These are phyloP conservation scores for Aureobasidium melanogenum DNA, from an alignment of 2,329 filamentous ascomycete genomes.

Conservation along the genomic window DNA sequence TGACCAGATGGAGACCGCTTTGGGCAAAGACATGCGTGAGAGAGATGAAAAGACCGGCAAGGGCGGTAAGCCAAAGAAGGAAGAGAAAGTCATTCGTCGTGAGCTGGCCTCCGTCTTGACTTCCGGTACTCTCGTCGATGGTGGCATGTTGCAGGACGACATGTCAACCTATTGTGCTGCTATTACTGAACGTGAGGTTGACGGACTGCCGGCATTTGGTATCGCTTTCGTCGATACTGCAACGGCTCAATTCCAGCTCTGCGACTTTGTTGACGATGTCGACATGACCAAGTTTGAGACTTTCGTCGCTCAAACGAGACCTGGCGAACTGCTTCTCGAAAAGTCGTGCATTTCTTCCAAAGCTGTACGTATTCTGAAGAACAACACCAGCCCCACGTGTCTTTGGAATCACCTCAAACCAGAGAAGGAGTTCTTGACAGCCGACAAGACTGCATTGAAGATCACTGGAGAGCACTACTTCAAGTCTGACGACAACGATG, in stretches of 20 bases:
- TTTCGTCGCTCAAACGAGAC: slow-evolving; percentile 82
- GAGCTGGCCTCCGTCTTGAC: slow-evolving; percentile 89
- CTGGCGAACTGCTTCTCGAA: slow-evolving; percentile 81
- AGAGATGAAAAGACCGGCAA: slow-evolving; percentile 50
- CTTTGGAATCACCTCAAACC: slow-evolving; percentile 93
- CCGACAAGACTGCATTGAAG: slow-evolving; percentile 72
- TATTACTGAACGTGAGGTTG: slow-evolving; percentile 64
- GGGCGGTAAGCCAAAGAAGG: slow-evolving; percentile 54
- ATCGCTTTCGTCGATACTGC: slow-evolving; percentile 92
- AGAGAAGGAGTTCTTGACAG: slow-evolving; percentile 81
- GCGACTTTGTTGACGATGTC: slow-evolving; percentile 81
- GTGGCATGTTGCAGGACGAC: slow-evolving; percentile 93
- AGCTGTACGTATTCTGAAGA: slow-evolving; percentile 86
- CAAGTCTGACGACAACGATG: slow-evolving; percentile 43
- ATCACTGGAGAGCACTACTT: slow-evolving; percentile 77
- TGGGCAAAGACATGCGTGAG: slow-evolving; percentile 98
- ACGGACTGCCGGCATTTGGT: slow-evolving; percentile 75
- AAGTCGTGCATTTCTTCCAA: slow-evolving; percentile 82
- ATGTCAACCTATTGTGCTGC: slow-evolving; percentile 95
- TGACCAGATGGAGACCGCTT: slow-evolving; percentile 90
- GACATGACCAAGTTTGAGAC: slow-evolving; percentile 97
- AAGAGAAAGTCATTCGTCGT: slow-evolving; percentile 86
- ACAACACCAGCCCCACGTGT: slow-evolving; percentile 84
- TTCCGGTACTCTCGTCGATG: slow-evolving; percentile 85
- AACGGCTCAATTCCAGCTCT: slow-evolving; percentile 89